A percentile compares a stretch with the other conserved stretches of the same genome.
Evolutionary conservation across 2,329 filamentous ascomycete species (phyloP).

Genomic region (Achaetomium macrosporum): DNA sequence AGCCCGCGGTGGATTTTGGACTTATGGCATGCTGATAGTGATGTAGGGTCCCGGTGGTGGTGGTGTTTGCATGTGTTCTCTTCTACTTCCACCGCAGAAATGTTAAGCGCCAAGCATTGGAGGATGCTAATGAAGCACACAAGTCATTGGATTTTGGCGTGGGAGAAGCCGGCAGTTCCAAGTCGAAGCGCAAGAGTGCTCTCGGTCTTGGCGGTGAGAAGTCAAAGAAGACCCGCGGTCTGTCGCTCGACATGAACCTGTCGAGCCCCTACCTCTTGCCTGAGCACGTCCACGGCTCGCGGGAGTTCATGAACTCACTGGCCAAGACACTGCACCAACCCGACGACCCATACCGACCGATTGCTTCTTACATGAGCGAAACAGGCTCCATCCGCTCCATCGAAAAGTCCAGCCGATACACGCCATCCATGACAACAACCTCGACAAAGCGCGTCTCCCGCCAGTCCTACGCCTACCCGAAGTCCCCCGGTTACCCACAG

Average conservation of each 20-base stretch:
- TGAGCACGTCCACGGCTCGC: conserved; percentile 68
- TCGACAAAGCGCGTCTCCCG: conserved; percentile 29
- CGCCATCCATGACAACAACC: conserved; percentile 42
- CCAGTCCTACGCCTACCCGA: conserved; percentile 12
- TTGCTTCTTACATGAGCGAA: conserved; percentile 54
- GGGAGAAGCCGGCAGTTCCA: conserved; percentile 40
- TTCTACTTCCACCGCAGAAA: conserved; percentile 76
- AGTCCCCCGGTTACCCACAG: conserved; percentile 29
- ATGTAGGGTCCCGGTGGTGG: conserved; percentile 69
- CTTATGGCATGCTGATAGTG: no score
- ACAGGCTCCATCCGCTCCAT: conserved; percentile 51
- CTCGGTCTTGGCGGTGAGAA: conserved; percentile 54
- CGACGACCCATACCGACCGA: conserved; percentile 77
- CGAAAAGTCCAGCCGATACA: conserved; percentile 35
- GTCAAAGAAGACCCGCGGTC: conserved; percentile 43
- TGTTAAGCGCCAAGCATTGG: conserved; percentile 61
- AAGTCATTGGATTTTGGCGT: conserved; percentile 91
- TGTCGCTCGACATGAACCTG: conserved; percentile 69
- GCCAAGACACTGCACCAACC: conserved; percentile 67
- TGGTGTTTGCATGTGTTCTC: conserved; percentile 61
- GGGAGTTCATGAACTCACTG: conserved; percentile 81
- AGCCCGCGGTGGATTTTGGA: no score
- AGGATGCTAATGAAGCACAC: conserved; percentile 82
- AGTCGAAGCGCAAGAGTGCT: conserved; percentile 41
- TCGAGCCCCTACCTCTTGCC: conserved; percentile 91